Evolutionary conservation across 176 grass and related monocot species (phyloP).

Genomic region (Puccinellia tenuiflora): DNA sequence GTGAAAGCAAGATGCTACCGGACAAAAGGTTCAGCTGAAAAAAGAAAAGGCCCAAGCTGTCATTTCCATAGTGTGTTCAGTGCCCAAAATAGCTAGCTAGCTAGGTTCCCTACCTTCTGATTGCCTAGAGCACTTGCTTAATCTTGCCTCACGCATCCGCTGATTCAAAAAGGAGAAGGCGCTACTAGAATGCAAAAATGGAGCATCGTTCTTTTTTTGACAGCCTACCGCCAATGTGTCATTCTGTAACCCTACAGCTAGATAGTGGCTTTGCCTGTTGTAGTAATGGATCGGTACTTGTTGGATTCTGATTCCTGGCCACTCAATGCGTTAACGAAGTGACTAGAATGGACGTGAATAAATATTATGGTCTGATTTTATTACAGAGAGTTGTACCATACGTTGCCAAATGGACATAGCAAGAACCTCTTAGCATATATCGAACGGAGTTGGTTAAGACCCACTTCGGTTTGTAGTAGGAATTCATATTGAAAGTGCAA

Average conservation of each 20-base stretch:
- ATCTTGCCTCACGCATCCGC: neutral
- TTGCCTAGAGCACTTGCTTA: conserved; percentile 32
- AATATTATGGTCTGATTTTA: too few relatives aligned
- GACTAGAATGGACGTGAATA: too few relatives aligned
- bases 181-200: conserved; percentile 2
- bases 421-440: too few relatives aligned
- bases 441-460: too few relatives aligned
- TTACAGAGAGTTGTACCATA: too few relatives aligned
- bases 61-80: conserved; percentile 10
- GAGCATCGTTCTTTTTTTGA: neutral
- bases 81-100: neutral
- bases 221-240: neutral
- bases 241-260: neutral
- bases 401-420: too few relatives aligned
- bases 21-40: conserved; percentile 27
- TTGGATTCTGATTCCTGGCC: neutral
- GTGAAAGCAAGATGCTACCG: conserved; percentile 39
- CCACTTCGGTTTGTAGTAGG: too few relatives aligned
- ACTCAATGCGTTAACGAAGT: neutral
- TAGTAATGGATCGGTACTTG: neutral
- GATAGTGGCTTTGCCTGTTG: neutral
- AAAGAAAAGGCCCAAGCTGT: conserved; percentile 4
- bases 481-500: too few relatives aligned
- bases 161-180: neutral
- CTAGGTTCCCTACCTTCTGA: conserved; percentile 16